Percentiles rank a stretch among this genome's conserved stretches.
These are phyloP conservation scores for Artomyces pyxidatus DNA, from an alignment of 768 basidiomycete species.

Conservation along the genomic window DNA sequence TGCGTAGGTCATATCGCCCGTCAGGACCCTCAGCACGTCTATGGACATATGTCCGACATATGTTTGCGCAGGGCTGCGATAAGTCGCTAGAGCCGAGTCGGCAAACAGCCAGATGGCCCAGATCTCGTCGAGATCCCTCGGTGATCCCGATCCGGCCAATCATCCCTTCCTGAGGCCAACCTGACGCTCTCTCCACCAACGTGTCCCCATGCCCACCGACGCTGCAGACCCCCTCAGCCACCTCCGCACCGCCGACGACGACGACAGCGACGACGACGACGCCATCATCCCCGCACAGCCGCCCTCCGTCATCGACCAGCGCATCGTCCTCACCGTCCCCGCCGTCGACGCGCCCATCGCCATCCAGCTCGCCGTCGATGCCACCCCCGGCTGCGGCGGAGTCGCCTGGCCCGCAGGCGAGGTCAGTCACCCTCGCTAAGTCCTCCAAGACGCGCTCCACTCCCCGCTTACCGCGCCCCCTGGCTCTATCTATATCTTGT, in stretches of 20 bases:
- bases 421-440: conserved; percentile 33
- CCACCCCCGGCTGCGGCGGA: conserved; percentile 85
- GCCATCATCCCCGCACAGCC: conserved; percentile 46
- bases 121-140: too few relatives aligned
- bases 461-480: too few relatives aligned
- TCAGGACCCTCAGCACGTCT: too few relatives aligned
- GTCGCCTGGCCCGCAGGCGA: conserved; percentile 90
- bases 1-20: too few relatives aligned
- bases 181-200: too few relatives aligned
- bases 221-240: conserved; percentile 53
- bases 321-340: conserved; percentile 29
- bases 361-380: conserved; percentile 59
- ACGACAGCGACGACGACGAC: conserved; percentile 12
- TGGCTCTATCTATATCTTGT: too few relatives aligned
- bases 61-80: not conserved
- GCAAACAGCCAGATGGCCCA: too few relatives aligned
- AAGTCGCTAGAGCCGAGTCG: too few relatives aligned
- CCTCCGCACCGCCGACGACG: conserved; percentile 42
- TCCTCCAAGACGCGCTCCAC: too few relatives aligned
- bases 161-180: too few relatives aligned
- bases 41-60: too few relatives aligned
- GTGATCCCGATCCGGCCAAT: too few relatives aligned
- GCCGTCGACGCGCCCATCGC: conserved; percentile 23
- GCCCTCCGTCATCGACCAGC: conserved; percentile 39
- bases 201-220: conserved; percentile 31